Percentiles rank a stretch among this genome's conserved stretches.
phyloP scores from a whole-genome alignment of 116 monocot species.

The Posidonia oceanica region DNA sequence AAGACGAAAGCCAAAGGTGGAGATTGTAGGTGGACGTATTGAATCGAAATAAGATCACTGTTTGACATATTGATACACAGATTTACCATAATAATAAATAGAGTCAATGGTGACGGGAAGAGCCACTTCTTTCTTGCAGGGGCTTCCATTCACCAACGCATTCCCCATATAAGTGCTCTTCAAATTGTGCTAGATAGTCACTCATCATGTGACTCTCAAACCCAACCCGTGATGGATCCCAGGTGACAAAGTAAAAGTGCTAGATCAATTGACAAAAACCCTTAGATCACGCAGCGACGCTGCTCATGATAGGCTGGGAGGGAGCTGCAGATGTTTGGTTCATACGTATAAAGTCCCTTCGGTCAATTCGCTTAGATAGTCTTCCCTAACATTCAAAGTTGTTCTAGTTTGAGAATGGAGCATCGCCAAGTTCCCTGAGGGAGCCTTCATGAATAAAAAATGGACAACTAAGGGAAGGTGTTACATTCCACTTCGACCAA shows the following conservation, averaged over 20 bases:
- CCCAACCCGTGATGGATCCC: conserved; percentile 9
- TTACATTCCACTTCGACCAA: neutral
- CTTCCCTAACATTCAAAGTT: too few relatives aligned
- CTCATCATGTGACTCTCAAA: conserved; percentile 8
- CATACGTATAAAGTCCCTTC: too few relatives aligned
- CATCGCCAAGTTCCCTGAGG: too few relatives aligned
- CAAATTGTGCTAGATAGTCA: conserved; percentile 3
- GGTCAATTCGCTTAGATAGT: too few relatives aligned
- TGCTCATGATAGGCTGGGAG: too few relatives aligned
- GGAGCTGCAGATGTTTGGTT: too few relatives aligned
- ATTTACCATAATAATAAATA: conserved; percentile 12
- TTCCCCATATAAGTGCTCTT: conserved; percentile 4
- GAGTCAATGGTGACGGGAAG: conserved; percentile 11
- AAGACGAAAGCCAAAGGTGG: too few relatives aligned
- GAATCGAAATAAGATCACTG: conserved; percentile 10
- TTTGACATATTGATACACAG: conserved; percentile 15
- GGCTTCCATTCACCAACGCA: conserved; percentile 14
- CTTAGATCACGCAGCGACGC: too few relatives aligned
- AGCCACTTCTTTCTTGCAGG: conserved; percentile 7
- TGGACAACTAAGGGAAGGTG: neutral
- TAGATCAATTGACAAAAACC: too few relatives aligned
- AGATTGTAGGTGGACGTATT: too few relatives aligned
- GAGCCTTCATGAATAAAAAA: neutral
- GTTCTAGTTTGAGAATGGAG: too few relatives aligned
- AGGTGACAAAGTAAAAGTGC: neutral